Base-by-base conservation (phyloP, 2,329 filamentous ascomycete species). In the Capronia americana region DNA sequence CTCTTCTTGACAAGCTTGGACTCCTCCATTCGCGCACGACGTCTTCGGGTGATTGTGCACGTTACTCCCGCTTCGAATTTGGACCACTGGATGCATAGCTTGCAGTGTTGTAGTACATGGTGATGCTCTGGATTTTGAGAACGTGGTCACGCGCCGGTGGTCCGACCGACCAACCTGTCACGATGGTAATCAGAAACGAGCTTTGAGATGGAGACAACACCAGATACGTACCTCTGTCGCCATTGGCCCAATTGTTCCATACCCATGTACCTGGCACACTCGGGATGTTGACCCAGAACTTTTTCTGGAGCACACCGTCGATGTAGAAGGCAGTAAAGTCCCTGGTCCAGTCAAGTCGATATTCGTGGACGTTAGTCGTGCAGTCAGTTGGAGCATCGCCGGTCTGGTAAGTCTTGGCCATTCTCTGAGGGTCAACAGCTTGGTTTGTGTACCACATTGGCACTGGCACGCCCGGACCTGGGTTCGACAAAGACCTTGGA, bases 231-330 rank as follows among this genome's bases (percentile, higher is more conserved):
- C 70, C 69, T 54, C 65, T 61, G 20, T 72, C 66, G 28, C 71
- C 68, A 58, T 72, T 72, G 12, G 71, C 53, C 70, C 71, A 72
- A 50, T 71, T 69, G 58, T 71, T 72, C 71, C 71, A 73, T 6
- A 73, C 50, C 70, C 70, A 71, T 38, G 57, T 48, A 17, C 69
- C 70, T 24, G 70, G 63, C 38, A 63, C 30, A 55, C 30, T 70
- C 8, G 71, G 71, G 24, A 71, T 48, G 51, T 73, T 72, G 26
- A 57, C 61, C 8, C 63, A 68, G 62, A 61, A 69, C 3, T 57
- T 63, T 48, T 65, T 64, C 55, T 73, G 65, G 38, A 63, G 41
- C 1, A 55, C 32, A n/a, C 67, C 70, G 48, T 73, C 70, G 50
- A 72, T 48, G 51, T 70, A 73, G 55, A 72, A 72, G n/a, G 67